These are phyloP conservation scores for Linum lewisii DNA, from an alignment of 345 rosid species.

Conservation along the genomic window DNA sequence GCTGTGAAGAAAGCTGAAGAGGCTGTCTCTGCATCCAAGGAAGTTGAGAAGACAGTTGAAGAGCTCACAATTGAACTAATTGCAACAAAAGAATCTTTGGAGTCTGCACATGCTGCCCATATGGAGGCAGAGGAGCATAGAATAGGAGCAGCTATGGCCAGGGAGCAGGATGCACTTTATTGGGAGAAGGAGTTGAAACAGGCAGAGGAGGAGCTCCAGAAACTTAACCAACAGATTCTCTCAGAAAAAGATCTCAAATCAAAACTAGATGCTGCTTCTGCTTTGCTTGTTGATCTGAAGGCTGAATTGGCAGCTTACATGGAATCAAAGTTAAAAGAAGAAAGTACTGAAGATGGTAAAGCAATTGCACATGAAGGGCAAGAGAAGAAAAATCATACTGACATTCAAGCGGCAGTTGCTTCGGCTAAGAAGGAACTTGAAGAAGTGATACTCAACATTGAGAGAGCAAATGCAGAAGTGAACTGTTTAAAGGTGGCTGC, in stretches of 20 bases:
- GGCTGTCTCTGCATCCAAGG: constrained; percentile 55
- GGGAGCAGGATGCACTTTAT: constrained; percentile 61
- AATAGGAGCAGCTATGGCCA: constrained; percentile 70
- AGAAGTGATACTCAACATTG: constrained; percentile 68
- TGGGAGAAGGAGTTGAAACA: constrained; percentile 89
- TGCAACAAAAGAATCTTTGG: constrained; percentile 66
- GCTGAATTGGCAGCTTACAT: constrained; percentile 69
- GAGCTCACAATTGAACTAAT: constrained; percentile 80
- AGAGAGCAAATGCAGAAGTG: constrained; percentile 68
- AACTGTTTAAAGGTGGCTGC: constrained; percentile 59
- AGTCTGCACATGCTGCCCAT: constrained; percentile 86
- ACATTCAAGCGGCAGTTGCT: constrained; percentile 48
- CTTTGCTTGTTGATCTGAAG: constrained; percentile 62
- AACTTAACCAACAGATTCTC: constrained; percentile 54
- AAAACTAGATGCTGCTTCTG: constrained; percentile 58
- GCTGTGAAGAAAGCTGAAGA: constrained; percentile 68
- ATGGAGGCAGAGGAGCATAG: constrained; percentile 89
- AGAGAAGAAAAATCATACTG: constrained; percentile 32
- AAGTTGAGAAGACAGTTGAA: constrained; percentile 85
- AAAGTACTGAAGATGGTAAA: constrained; percentile 18
- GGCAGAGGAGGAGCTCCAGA: constrained; percentile 76
- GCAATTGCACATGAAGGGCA: constrained; percentile 22
- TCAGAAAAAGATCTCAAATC: constrained; percentile 62
- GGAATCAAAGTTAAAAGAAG: constrained; percentile 49
- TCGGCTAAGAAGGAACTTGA: constrained; percentile 77